Conservation (phyloP, 2,329 filamentous ascomycete genomes). For the Hymenoscyphus fraxineus region DNA sequence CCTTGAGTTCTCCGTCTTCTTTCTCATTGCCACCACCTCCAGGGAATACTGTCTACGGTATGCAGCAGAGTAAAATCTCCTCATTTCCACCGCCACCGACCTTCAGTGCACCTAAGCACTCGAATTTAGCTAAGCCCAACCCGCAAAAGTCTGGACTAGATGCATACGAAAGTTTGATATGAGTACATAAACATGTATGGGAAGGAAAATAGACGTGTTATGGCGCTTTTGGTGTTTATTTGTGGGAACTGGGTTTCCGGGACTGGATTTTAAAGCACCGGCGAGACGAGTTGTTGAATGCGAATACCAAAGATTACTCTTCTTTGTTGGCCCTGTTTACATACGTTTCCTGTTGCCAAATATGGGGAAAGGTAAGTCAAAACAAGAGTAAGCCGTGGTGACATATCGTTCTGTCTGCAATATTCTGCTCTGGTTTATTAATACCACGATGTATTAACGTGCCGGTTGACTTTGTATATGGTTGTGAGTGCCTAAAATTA, state of each 20-base stretch:
- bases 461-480: too few relatives aligned
- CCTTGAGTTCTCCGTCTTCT: conserved; percentile 40
- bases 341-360: too few relatives aligned
- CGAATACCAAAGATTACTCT: neutral
- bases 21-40: conserved; percentile 48
- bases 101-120: conserved; percentile 33
- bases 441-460: too few relatives aligned
- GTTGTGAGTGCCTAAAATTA: neutral
- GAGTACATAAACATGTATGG: neutral
- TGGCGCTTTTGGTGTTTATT: neutral
- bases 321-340: neutral
- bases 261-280: neutral
- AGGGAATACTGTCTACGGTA: conserved; percentile 15
- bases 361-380: too few relatives aligned
- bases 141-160: conserved; percentile 44
- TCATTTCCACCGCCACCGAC: conserved; percentile 27
- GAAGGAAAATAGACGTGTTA: neutral
- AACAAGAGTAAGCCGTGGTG: too few relatives aligned
- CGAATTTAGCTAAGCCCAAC: conserved; percentile 17
- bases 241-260: neutral
- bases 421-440: too few relatives aligned
- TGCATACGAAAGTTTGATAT: conserved; percentile 54
- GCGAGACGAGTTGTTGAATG: neutral
- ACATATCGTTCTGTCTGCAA: too few relatives aligned
- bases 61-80: conserved; percentile 14